Base-by-base conservation (phyloP, 2,329 filamentous ascomycete genomes). In the Emericellopsis atlantica region DNA sequence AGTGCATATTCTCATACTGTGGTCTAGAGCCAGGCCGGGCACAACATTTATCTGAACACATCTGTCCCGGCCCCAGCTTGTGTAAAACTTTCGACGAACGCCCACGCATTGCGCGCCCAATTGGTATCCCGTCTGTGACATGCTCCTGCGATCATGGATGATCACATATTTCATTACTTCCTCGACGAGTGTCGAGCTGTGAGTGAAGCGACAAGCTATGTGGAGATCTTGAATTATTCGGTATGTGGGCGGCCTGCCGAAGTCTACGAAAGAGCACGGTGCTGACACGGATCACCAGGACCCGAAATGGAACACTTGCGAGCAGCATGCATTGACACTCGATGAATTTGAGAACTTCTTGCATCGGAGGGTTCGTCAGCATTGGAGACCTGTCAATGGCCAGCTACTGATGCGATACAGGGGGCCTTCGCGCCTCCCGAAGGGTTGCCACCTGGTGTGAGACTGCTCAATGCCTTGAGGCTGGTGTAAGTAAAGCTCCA, bases 321-420 rank as follows among this genome's bases (percentile, higher is more conserved):
- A 76, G 48, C 66, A 75, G 48, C 71, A 74, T 49, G 51, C 62
- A 8, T 58, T 78, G 44, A 65, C 65, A 8, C 47, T 57, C 23
- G 70, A 74, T 53, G 74, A 78, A 48, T 77, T 78, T 57, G 61
- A 70, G 14, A 77, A 77, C 52, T 78, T 76, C 45, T 52, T 77
- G 8, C 53, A 66, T 36, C 65, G 59, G 37, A 59, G 60, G 52
- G 72, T 75, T 58, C 48, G 68, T 57, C 21, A 16, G 15, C 16
- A 16, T 16, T 35, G 2, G 10, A 21, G 14, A 12, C 10, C 9
- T 6, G 2, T 29, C 26, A 29, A 29, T 29, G 26, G 26, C 26
- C 26, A 29, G 26, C 26, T 29, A 29, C 26, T 36, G 14, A 31
- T 11, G 14, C 14, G 11, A 40, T 22, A 18, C 22, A 76, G 72